Conservation (phyloP, 2,329 filamentous ascomycete species). For the Colletotrichum tabaci region DNA sequence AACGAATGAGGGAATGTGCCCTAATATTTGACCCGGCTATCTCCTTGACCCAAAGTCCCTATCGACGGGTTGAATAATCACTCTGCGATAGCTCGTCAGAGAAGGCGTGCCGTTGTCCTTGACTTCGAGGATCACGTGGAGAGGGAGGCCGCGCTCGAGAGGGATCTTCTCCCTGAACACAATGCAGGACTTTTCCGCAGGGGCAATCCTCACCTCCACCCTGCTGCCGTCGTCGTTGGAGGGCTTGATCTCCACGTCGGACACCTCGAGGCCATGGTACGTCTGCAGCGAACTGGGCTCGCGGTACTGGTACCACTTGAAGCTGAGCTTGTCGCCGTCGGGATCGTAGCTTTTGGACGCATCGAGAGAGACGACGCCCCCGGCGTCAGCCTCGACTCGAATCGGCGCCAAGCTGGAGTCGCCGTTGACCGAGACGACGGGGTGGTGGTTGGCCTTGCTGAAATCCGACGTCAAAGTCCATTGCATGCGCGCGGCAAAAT, state of each 20-base stretch:
- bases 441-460: conserved; percentile 60
- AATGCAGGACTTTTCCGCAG: conserved; percentile 56
- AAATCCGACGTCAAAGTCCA: conserved; percentile 52
- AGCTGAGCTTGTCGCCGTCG: conserved; percentile 58
- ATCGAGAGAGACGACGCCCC: conserved; percentile 58
- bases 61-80: conserved; percentile 55
- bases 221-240: conserved; percentile 42
- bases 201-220: conserved; percentile 38
- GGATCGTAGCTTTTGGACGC: conserved; percentile 63
- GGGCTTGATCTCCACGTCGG: conserved; percentile 52
- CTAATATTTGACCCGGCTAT: neutral
- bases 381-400: conserved; percentile 58
- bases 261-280: conserved; percentile 56
- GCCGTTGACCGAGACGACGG: conserved; percentile 60
- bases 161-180: conserved; percentile 30
- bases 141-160: conserved; percentile 55
- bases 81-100: conserved; percentile 63
- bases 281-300: conserved; percentile 57
- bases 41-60: conserved; percentile 42
- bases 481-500: conserved; percentile 59
- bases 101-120: conserved; percentile 58
- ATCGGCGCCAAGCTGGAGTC: conserved; percentile 54
- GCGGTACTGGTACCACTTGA: conserved; percentile 66
- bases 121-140: conserved; percentile 67
- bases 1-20: no score